Evolutionary conservation across 1,139 yeast species (phyloP).

Genomic region (Yamadazyma diospyri): DNA sequence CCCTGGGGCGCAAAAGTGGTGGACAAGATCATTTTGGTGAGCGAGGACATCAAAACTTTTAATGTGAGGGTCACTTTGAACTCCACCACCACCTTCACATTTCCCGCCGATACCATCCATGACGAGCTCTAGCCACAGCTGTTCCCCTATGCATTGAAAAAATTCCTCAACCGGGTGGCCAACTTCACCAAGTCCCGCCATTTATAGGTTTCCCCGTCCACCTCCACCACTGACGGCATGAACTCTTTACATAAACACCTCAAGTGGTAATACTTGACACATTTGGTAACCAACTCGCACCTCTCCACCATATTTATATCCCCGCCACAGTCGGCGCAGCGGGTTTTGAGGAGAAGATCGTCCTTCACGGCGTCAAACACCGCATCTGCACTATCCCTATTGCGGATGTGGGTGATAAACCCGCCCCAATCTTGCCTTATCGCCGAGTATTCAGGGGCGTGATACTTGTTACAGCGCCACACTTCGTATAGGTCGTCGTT

Average conservation of each 20-base stretch:
- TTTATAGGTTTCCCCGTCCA: constrained; percentile 13
- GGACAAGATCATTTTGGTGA: constrained; percentile 54
- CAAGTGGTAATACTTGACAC: constrained; percentile 39
- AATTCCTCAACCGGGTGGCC: constrained; percentile 1
- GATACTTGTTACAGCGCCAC: constrained; percentile 30
- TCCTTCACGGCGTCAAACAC: constrained; percentile 18
- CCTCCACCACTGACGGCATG: constrained; percentile 23
- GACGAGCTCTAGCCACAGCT: constrained; percentile 23
- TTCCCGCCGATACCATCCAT: constrained; percentile 17
- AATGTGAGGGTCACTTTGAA: constrained; percentile 27
- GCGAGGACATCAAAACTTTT: constrained; percentile 20
- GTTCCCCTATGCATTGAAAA: neutral
- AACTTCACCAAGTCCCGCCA: constrained; percentile 43
- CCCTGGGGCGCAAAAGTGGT: constrained; percentile 30
- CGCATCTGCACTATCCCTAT: too few species aligned
- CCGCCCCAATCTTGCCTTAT: neutral
- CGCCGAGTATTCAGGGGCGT: constrained; percentile 18
- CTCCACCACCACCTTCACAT: constrained; percentile 1
- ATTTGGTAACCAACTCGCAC: constrained; percentile 17
- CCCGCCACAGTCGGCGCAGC: constrained; percentile 11
- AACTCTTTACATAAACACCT: constrained; percentile 31
- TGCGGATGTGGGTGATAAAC: too few species aligned
- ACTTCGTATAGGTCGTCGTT: constrained; percentile 20
- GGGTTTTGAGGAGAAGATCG: constrained; percentile 17
- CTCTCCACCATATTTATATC: constrained; percentile 7